Evolutionary conservation across 495 filamentous ascomycete genomes (phyloP), one percentile per base, ranked within the genome.

Genomic region (Neurospora tetrasperma): DNA sequence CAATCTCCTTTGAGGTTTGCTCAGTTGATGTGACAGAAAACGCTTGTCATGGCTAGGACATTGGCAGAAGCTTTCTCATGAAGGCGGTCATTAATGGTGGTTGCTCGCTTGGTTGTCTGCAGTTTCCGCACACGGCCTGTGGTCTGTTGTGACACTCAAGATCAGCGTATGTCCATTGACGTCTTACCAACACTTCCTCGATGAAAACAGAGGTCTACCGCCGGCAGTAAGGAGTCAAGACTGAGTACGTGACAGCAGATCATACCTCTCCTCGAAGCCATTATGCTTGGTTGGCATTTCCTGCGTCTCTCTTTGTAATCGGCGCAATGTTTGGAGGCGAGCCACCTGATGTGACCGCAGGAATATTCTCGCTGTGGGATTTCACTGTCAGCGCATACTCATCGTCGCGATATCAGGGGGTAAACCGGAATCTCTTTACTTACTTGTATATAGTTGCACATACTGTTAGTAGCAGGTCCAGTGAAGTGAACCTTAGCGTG

Each of bases 311-410:
- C 71, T 35, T 69, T 70, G 40, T 72, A 75, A 40, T 59, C 42
- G 42, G 42, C 27, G 43, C 75, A 76, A 12, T 76, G 75, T 16
- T 74, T 71, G 0, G 73, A 74, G 5, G 75, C 71, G 20, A 76
- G 46, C 75, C 75, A 76, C 18, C 18, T 42, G 16, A 72, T 69
- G 42, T 74, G 75, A 38, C 73, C 75, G 69, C 75, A 76, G 4
- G 68, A 42, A 59, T 69, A 74, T 40, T 76, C 75, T 3, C 73
- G 41, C 73, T 76, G 42, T 11, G 31, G 14, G 14, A 42, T 35
- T 11, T 1, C 2, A 14, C 18, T 11, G 12, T 43, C 18, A 66
- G 31, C 18, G 14, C 31, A 66, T 18, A 27, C 3, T 35, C 27
- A 18, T 66, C 12, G 27, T 66, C 12, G 27, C 12, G 16, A 31